Conservation (phyloP, 2,329 filamentous ascomycete species). For the Meredithiella fracta region DNA sequence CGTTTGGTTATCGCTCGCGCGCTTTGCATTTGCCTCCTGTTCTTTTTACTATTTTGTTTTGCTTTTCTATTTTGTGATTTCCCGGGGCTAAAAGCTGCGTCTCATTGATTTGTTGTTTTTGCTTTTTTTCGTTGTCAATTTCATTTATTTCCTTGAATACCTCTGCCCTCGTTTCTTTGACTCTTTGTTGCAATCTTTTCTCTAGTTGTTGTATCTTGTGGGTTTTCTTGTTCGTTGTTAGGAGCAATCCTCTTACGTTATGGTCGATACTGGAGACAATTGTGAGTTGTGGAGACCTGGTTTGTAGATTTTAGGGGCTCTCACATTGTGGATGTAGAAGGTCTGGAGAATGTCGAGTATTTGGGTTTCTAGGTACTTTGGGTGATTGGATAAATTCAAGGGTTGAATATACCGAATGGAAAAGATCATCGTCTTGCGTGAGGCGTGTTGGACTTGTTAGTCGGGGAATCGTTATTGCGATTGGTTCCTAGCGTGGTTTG, state of each 20-base stretch:
- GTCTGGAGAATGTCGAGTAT: background rate
- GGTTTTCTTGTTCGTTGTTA: too few species aligned
- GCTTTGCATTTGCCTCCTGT: constrained; percentile 2
- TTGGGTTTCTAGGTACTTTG: too few species aligned
- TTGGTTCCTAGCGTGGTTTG: too few species aligned
- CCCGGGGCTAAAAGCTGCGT: background rate
- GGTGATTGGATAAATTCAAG: too few species aligned
- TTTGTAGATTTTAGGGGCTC: background rate
- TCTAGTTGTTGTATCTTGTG: background rate
- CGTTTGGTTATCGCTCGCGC: background rate
- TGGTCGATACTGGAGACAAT: background rate
- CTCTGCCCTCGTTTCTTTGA: background rate
- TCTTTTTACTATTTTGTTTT: background rate
- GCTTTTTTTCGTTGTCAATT: background rate
- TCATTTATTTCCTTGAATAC: background rate
- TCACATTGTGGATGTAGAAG: background rate
- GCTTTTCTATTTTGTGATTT: background rate
- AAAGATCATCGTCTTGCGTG: too few species aligned
- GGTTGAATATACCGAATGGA: too few species aligned
- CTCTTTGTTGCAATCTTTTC: background rate
- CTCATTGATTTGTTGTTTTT: background rate
- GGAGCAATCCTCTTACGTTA: background rate
- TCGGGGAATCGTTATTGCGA: too few species aligned
- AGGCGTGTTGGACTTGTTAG: too few species aligned
- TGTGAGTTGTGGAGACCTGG: background rate